Percentiles rank a stretch among this genome's conserved stretches.
Evolutionary conservation across 805 yeast species (phyloP).

Genomic region (Yarrowia sp.): DNA sequence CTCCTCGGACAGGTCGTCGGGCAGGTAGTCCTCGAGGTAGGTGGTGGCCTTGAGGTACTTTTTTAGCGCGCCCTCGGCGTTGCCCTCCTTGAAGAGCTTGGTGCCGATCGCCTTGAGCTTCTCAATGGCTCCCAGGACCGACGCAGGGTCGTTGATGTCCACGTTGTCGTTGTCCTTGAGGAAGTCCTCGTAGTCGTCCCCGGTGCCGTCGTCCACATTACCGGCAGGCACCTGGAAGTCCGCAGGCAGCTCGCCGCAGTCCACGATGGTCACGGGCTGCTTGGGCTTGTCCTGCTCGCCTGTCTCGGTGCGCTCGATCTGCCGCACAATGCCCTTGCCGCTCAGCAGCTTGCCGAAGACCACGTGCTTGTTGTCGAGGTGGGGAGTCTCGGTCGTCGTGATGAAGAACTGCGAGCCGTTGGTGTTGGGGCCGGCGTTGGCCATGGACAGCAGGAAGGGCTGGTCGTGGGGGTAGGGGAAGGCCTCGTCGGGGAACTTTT

Average conservation of each 20-base stretch:
- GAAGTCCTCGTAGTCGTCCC: slow-evolving; percentile 74
- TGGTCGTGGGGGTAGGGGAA: slow-evolving; percentile 70
- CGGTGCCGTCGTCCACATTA: slow-evolving; percentile 69
- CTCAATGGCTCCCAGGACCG: slow-evolving; percentile 65
- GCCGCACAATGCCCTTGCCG: slow-evolving; percentile 78
- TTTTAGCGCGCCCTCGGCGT: slow-evolving; percentile 52
- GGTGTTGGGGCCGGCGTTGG: slow-evolving; percentile 93
- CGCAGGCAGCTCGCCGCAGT: slow-evolving; percentile 72
- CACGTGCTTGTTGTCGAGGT: slow-evolving; percentile 92
- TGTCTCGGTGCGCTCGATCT: slow-evolving; percentile 69
- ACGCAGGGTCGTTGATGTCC: slow-evolving; percentile 50
- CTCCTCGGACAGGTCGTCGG: slow-evolving; percentile 61
- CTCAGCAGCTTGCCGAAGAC: slow-evolving; percentile 87
- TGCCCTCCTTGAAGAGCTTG: slow-evolving; percentile 64
- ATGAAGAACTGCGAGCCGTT: slow-evolving; percentile 96
- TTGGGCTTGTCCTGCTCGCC: slow-evolving; percentile 68
- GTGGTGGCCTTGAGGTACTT: slow-evolving; percentile 74
- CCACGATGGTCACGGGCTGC: slow-evolving; percentile 65
- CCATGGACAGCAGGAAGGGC: slow-evolving; percentile 93
- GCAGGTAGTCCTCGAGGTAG: slow-evolving; percentile 69
- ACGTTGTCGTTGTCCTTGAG: slow-evolving; percentile 70
- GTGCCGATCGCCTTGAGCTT: slow-evolving; percentile 77
- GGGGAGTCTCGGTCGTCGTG: slow-evolving; percentile 91
- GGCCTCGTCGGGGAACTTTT: slow-evolving; percentile 87
- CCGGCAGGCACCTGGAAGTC: slow-evolving; percentile 51